Evolutionary conservation across 2,329 filamentous ascomycete genomes (phyloP).

Genomic region (Phialemonium atrogriseum): DNA sequence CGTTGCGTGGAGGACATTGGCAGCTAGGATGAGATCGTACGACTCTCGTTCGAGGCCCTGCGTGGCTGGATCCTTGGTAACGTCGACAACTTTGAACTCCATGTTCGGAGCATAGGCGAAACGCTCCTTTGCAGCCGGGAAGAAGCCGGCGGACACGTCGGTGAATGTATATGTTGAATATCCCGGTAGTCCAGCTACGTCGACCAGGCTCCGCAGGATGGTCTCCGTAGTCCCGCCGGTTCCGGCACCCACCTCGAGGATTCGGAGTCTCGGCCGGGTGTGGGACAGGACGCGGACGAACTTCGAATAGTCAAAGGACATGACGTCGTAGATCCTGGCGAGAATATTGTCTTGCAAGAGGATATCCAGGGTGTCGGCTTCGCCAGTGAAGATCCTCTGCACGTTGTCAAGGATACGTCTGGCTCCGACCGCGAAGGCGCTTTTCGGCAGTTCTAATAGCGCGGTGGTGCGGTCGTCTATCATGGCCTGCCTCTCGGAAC

Average conservation of each 20-base stretch:
- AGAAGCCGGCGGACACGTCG: slow-evolving; percentile 30
- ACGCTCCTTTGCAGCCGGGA: slow-evolving; percentile 20
- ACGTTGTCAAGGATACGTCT: neutral
- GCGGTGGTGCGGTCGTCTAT: too few relatives aligned
- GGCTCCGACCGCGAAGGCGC: neutral
- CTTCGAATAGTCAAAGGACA: slow-evolving; percentile 15
- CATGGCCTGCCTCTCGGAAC: too few relatives aligned
- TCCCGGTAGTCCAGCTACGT: slow-evolving; percentile 2
- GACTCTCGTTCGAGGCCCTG: slow-evolving; percentile 8
- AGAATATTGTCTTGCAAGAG: slow-evolving; percentile 22
- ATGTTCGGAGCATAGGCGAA: slow-evolving; percentile 6
- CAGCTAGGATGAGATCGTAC: slow-evolving; percentile 12
- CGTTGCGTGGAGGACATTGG: slow-evolving; percentile 14
- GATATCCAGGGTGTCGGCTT: slow-evolving; percentile 18
- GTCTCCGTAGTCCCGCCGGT: neutral
- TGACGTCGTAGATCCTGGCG: slow-evolving; percentile 17
- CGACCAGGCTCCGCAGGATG: neutral
- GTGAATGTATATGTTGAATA: slow-evolving; percentile 20
- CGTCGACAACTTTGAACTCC: neutral
- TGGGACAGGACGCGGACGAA: neutral
- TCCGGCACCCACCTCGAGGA: slow-evolving; percentile 1
- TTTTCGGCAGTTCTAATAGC: too few relatives aligned
- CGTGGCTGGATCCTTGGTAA: neutral
- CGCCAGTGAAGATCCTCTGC: slow-evolving; percentile 11
- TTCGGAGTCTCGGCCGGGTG: neutral